Conservation (phyloP, 192 early-diverging fungal genomes). For the Mortierella claussenii region DNA sequence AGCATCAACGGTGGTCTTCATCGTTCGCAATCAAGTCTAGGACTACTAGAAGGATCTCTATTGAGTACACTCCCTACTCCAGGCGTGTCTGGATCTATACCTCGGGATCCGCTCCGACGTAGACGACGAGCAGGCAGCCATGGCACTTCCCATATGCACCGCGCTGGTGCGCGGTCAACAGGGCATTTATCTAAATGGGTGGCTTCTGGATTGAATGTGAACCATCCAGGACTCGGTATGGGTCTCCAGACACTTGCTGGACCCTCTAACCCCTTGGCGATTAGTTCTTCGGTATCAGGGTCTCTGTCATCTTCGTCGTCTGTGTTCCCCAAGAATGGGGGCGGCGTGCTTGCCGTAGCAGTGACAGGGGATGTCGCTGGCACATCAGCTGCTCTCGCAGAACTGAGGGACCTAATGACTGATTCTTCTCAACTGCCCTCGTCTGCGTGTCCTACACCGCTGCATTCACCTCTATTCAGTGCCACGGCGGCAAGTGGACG, state of each 20-base stretch:
- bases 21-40: no score
- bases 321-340: neutral
- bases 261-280: no score
- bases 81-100: no score
- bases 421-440: constrained; percentile 54
- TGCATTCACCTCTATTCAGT: constrained; percentile 57
- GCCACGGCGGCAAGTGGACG: constrained; percentile 25
- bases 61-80: no score
- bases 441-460: constrained; percentile 54
- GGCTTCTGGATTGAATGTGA: no score
- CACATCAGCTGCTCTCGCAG: no score
- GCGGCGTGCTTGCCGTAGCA: neutral
- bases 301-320: no score
- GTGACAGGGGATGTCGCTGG: neutral
- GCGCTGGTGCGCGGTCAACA: neutral
- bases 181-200: neutral
- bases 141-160: neutral
- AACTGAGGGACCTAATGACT: constrained; percentile 33
- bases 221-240: no score
- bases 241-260: no score
- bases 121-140: constrained; percentile 10
- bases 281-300: no score
- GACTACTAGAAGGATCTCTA: no score
- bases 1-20: no score
- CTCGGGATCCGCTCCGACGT: constrained; percentile 6